Base-by-base conservation (phyloP, 2,329 filamentous ascomycete genomes). In the Ophiostoma piceae region DNA sequence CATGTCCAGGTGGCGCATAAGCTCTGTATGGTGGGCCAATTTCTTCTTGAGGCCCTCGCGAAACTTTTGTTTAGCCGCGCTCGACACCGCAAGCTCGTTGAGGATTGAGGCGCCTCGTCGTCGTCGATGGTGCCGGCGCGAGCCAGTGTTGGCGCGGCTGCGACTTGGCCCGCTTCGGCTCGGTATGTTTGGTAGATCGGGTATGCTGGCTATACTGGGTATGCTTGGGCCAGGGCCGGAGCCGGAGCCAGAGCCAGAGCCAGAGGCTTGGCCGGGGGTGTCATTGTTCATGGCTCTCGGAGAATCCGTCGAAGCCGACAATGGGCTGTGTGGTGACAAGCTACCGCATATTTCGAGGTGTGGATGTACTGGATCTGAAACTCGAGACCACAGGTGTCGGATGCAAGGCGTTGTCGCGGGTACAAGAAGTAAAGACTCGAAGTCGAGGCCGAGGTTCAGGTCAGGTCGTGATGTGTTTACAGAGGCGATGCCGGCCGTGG, bases 1-100 rank as follows among this genome's bases (percentile, higher is more conserved):
- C 74, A 85, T 83, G 79, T 91, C 88, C 71, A 90, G 80, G 72
- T 83, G 86, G 75, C 82, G 81, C 74, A 88, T 84, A 71, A 90
- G 80, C 74, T 88, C 84, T 57, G 82, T 85, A 74, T 89, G 79
- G 76, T 89, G 88, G 73, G 85, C 79, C 70, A 87, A 80, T 81
- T 88, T 89, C 78, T 84, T 88, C 70, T 79, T 76, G 71, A 84
- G 74, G 71, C 80, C 79, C 39, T 75, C 74, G 51, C 76, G 76
- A 12, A 75, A 73, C 69, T 74, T 77, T 67, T 75, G 72, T 69
- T 68, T 67, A 66, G 72, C 70, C 12, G 71, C 67, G 37, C 72
- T 39, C 69, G 74, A 71, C 37, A 67, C 66, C 16, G 26, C 41
- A 3, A 66, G 65, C 39, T 66, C 65, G 65, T 66, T 66, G 11